These are phyloP conservation scores for Lithospermum erythrorhizon DNA, from an alignment of 257 asterid species.

Conservation along the genomic window DNA sequence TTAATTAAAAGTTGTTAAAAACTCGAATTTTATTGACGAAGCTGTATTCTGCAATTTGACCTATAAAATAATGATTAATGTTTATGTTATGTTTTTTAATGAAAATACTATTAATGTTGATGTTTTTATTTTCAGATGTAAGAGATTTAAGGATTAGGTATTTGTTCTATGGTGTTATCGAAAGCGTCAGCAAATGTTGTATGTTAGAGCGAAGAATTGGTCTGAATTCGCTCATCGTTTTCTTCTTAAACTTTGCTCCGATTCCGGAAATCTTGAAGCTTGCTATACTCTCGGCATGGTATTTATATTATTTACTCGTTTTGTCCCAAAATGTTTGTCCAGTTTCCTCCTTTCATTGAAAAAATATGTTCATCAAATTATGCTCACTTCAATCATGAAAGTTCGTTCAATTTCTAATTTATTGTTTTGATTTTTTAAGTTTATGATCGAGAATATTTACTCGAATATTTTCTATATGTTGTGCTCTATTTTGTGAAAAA, in stretches of 20 bases:
- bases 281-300: conserved; percentile 84
- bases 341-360: too few species aligned
- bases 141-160: conserved; percentile 49
- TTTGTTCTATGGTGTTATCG: conserved; percentile 43
- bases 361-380: too few species aligned
- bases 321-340: too few species aligned
- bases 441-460: too few species aligned
- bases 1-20: too few species aligned
- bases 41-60: too few species aligned
- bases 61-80: conserved; percentile 15
- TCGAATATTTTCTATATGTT: too few species aligned
- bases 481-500: too few species aligned
- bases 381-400: too few species aligned
- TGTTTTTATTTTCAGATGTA: conserved; percentile 45
- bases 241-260: conserved; percentile 58
- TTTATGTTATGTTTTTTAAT: conserved; percentile 14
- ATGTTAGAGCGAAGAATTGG: conserved; percentile 59
- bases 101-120: neutral
- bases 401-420: too few species aligned
- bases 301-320: conserved; percentile 7
- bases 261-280: conserved; percentile 67
- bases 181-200: conserved; percentile 44
- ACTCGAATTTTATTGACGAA: too few species aligned
- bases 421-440: too few species aligned
- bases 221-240: conserved; percentile 71